Evolutionary conservation across 2,329 filamentous ascomycete genomes (phyloP).

Genomic region (Colletotrichum sp.): DNA sequence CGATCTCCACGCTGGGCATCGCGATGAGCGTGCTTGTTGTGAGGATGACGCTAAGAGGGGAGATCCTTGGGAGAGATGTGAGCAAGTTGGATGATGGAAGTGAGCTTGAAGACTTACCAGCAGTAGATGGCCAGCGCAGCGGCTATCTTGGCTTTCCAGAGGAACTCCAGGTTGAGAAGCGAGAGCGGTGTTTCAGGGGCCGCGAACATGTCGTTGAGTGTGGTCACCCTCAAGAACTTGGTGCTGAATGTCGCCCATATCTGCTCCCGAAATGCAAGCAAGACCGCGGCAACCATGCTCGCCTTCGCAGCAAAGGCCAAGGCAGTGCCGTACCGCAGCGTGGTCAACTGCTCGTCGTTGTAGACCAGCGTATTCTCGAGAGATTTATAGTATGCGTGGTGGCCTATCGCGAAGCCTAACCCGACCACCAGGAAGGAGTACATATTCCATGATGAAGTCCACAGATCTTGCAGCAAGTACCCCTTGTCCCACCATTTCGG

Average conservation of each 20-base stretch:
- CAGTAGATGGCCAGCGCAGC: conserved; percentile 35
- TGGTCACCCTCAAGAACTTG: conserved; percentile 9
- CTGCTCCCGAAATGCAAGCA: conserved; percentile 23
- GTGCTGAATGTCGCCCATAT: conserved; percentile 13
- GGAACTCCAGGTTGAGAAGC: conserved; percentile 31
- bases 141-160: conserved; percentile 33
- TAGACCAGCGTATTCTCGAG: conserved; percentile 28
- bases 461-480: conserved; percentile 25
- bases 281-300: conserved; percentile 34
- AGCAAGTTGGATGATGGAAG: not conserved
- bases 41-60: conserved; percentile 41
- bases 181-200: not conserved
- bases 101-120: conserved; percentile 25
- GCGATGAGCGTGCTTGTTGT: conserved; percentile 36
- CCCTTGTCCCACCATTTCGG: not conserved
- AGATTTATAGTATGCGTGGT: conserved; percentile 37
- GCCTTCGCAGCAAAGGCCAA: conserved; percentile 40
- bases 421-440: conserved; percentile 35
- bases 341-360: conserved; percentile 34
- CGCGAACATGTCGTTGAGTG: not conserved
- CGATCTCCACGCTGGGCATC: conserved; percentile 28
- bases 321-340: conserved; percentile 37
- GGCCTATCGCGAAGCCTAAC: conserved; percentile 32
- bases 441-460: conserved; percentile 40
- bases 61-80: not conserved